These are phyloP conservation scores for Thecaphora thlaspeos DNA, from an alignment of 1,284 basidiomycete genomes.

Conservation along the genomic window DNA sequence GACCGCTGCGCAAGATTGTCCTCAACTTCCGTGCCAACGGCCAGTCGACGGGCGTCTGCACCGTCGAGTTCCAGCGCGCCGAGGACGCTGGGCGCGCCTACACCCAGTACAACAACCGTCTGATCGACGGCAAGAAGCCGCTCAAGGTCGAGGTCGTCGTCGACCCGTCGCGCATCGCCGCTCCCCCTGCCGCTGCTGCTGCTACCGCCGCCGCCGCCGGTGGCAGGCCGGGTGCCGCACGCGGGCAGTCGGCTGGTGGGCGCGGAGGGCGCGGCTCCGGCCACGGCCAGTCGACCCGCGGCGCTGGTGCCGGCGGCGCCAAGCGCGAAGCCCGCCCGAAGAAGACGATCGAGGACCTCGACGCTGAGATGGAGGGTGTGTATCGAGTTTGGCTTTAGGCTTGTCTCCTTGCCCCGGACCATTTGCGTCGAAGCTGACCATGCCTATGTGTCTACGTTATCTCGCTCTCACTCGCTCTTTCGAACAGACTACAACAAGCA, in stretches of 20 bases:
- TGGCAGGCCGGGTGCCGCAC: constrained; percentile 16
- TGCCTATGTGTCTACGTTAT: too few species aligned
- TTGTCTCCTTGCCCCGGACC: too few species aligned
- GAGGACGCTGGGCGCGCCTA: constrained; percentile 91
- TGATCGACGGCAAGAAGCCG: constrained; percentile 98
- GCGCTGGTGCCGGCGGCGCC: constrained; percentile 45
- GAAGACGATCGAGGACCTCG: constrained; percentile 65
- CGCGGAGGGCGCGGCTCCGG: constrained; percentile 64
- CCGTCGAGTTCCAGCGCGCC: constrained; percentile 79
- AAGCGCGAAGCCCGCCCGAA: constrained; percentile 59
- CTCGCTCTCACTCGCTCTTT: background rate
- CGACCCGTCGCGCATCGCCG: constrained; percentile 72
- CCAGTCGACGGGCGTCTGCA: constrained; percentile 83
- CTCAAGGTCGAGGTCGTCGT: constrained; percentile 98
- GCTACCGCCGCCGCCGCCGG: constrained; percentile 60
- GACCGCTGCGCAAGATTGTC: constrained; percentile 76
- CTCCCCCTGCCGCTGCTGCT: constrained; percentile 65
- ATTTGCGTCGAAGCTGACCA: too few species aligned
- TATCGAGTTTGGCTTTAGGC: background rate
- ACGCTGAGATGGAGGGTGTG: constrained; percentile 65
- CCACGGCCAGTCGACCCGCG: constrained; percentile 40
- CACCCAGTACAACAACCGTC: constrained; percentile 92
- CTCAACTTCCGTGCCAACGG: constrained; percentile 83
- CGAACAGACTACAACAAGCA: constrained; percentile 43
- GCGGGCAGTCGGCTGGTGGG: constrained; percentile 52